Base-by-base conservation (phyloP, 2,329 filamentous ascomycete genomes). In the Nemania abortiva region DNA sequence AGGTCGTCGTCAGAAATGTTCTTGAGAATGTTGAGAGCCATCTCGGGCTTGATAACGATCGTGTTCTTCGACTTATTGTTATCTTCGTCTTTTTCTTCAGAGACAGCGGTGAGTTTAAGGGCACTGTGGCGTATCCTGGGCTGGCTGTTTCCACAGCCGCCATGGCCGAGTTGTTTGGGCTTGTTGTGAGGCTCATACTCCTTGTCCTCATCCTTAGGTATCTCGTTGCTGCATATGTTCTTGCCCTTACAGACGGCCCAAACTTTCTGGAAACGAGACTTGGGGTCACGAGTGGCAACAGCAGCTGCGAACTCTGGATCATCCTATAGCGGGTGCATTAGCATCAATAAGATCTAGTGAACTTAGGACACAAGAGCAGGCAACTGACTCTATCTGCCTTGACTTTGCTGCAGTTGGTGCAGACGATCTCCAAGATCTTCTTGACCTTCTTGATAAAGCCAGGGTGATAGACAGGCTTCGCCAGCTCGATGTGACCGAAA, bases 361-460 rank as follows among this genome's bases (percentile, higher is more conserved):
- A 82, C 81, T 77, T 83, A 87, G 83, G 84, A 85, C 86, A 82
- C 84, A 82, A 80, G 78, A 81, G 85, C 86, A 86, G 85, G 86
- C 87, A 86, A 97, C 95, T 94, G 91, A 98, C 95, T 91, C 94
- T 93, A 89, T 98, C 95, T 84, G 94, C 92, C 87, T 97, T 89
- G 80, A 98, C 93, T 87, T 96, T 97, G 84, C 95, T 95, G 87
- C 97, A 99, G 83, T 97, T 98, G 85, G 97, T 95, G 88, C 97
- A 99, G 82, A 99, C 95, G 76, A 95, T 96, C 88, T 99, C 97
- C 82, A 99, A 87, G 77, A 99, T 90, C 87, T 98, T 99, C 88
- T 99, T 99, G 84, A 97, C 95, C 86, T 98, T 98, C 82, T 93
- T 97, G 84, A 99, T 92, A 83, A 98, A 99, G 78, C 96, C 96